Conservation (phyloP, 176 grass and related monocot genomes). For the Carex parvula region DNA sequence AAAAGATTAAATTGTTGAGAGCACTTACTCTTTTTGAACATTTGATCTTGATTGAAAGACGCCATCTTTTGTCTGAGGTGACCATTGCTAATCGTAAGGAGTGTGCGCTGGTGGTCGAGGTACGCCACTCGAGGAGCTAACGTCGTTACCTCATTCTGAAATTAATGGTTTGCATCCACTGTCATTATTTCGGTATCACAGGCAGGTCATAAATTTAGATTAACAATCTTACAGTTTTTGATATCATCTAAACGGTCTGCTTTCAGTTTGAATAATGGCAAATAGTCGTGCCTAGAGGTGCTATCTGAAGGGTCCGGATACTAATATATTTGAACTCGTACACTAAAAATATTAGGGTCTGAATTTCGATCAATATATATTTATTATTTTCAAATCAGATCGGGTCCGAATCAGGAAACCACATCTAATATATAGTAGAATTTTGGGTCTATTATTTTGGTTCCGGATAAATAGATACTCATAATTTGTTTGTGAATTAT, state of each 20-base stretch:
- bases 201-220: background rate
- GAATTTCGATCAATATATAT: too few species aligned
- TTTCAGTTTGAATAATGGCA: background rate
- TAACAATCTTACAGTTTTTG: background rate
- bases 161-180: background rate
- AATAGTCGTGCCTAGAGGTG: background rate
- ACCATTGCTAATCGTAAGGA: constrained; percentile 85
- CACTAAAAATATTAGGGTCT: too few species aligned
- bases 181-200: constrained; percentile 5
- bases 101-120: constrained; percentile 88
- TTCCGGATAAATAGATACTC: too few species aligned
- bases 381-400: too few species aligned
- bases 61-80: constrained; percentile 84
- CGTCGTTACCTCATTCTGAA: constrained; percentile 74
- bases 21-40: constrained; percentile 80
- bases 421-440: too few species aligned
- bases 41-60: constrained; percentile 75
- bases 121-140: constrained; percentile 83
- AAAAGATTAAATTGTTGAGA: constrained; percentile 8
- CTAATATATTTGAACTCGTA: too few species aligned
- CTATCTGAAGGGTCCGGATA: too few species aligned
- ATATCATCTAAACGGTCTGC: background rate
- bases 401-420: too few species aligned
- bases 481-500: too few species aligned
- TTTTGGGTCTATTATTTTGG: too few species aligned